Base-by-base conservation (phyloP, 2,329 filamentous ascomycete species). In the Trichoderma brevicompactum region DNA sequence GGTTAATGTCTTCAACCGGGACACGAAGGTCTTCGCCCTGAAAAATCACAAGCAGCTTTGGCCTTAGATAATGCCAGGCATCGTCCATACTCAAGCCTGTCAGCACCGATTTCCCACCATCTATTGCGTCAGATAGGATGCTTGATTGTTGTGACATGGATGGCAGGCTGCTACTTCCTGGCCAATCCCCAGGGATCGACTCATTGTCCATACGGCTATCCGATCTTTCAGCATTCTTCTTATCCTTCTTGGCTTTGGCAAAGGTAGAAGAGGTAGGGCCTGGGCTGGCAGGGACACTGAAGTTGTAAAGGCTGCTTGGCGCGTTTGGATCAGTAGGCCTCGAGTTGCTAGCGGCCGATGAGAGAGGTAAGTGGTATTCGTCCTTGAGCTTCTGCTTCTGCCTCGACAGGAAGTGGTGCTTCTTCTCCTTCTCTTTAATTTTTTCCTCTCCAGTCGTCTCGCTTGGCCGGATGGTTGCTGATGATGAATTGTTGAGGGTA, bases 1-100 rank as follows among this genome's bases (percentile, higher is more conserved):
- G 83, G 72, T 96, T 96, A 72, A 95, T 89, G 72, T 94, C 91
- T 75, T 96, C 92, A 6, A 95, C 86, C 0, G 92, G 91, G n/a
- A 92, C 81, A 41, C 90, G 85, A 17, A 94, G 79, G 68, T 93
- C 91, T 73, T 94, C 92, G 36, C 90, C 91, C 69, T 94, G 90
- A 69, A 95, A 96, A 2, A 95, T 87, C 65, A 90, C 85, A 5
- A 94, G 80, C 46, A 95, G 80, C 70, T 91, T 89, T 3, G 90
- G 88, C 75, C 90, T 92, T 17, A 95, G 77, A 65, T 91, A 87
- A 0, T 92, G 91, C 92, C 92, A 95, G 6, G 92, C 92, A 75
- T 95, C 91, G 70, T 95, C 92, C 28, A 86, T 86, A 84, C 92
- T 88, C 70, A 89, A 90, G 69, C 88, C 86, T 13, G 92, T 79